phyloP scores from a whole-genome alignment of 1,284 basidiomycete species.

The Mycosarcoma maydis region DNA sequence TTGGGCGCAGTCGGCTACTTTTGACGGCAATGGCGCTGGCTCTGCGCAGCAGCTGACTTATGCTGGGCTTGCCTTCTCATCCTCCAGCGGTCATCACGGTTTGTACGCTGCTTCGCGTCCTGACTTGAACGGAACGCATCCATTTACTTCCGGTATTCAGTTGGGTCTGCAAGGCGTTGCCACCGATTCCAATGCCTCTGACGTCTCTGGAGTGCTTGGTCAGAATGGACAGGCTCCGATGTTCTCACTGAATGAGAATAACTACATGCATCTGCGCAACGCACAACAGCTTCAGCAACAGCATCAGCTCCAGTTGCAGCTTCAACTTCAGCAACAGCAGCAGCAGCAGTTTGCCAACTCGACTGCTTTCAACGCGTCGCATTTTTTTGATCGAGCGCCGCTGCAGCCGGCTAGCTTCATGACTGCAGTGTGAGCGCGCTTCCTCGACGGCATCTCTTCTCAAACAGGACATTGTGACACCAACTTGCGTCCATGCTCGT shows the following conservation, averaged over 20 bases:
- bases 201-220: conserved; percentile 6
- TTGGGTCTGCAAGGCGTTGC: conserved; percentile 3
- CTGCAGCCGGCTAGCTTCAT: conserved; percentile 51
- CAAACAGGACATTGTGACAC: not conserved
- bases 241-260: conserved; percentile 27
- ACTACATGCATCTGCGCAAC: conserved; percentile 27
- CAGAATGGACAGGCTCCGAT: conserved; percentile 22
- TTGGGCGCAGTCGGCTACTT: conserved; percentile 21
- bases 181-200: not conserved
- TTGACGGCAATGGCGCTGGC: conserved; percentile 6
- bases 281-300: conserved; percentile 33
- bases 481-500: not conserved
- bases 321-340: conserved; percentile 20
- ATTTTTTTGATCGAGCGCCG: conserved; percentile 50
- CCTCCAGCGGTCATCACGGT: conserved; percentile 11
- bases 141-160: conserved; percentile 6
- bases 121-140: conserved; percentile 4
- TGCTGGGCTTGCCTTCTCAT: conserved; percentile 30
- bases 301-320: conserved; percentile 28
- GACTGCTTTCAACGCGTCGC: conserved; percentile 24
- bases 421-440: conserved; percentile 45
- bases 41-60: conserved; percentile 20
- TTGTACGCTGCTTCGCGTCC: conserved; percentile 6
- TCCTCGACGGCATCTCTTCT: not conserved
- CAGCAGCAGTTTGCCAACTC: conserved; percentile 20